phyloP scores from a whole-genome alignment of 2,329 filamentous ascomycete species.

The Pezicula neosporulosa region DNA sequence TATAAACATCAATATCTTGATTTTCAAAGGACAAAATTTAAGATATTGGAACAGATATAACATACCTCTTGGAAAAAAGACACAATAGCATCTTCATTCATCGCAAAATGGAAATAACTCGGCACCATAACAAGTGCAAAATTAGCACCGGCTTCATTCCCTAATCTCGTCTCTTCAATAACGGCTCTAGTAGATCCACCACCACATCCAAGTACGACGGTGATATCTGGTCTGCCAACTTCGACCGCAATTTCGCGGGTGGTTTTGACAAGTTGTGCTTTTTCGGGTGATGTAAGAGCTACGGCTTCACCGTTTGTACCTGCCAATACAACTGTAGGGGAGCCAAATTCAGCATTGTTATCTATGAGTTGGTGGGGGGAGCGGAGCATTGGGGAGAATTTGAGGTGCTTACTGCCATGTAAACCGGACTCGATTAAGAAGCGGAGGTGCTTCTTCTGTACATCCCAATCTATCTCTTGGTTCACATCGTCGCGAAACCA shows the following conservation, averaged over 20 bases:
- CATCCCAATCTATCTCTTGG: conserved; percentile 17
- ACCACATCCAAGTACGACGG: conserved; percentile 38
- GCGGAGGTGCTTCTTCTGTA: conserved; percentile 12
- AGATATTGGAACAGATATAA: conserved; percentile 2
- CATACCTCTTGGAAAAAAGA: conserved; percentile 46
- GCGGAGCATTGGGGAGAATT: neutral
- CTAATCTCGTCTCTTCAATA: conserved; percentile 34
- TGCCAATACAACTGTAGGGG: conserved; percentile 31
- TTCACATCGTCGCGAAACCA: conserved; percentile 10
- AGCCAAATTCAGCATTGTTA: no score
- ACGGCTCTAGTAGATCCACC: conserved; percentile 36
- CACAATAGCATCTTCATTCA: conserved; percentile 43
- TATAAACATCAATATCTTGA: conserved; percentile 7
- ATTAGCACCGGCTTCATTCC: conserved; percentile 33
- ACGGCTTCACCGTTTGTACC: conserved; percentile 43
- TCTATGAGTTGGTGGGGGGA: no score
- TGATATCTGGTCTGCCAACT: conserved; percentile 23
- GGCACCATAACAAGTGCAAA: conserved; percentile 35
- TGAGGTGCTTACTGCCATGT: conserved; percentile 13
- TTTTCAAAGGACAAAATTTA: conserved; percentile 6
- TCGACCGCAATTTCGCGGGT: conserved; percentile 32
- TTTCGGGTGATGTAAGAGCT: conserved; percentile 35
- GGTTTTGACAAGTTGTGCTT: conserved; percentile 33
- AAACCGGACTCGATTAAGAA: conserved; percentile 15
- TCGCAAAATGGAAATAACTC: conserved; percentile 36